These are phyloP conservation scores for Penicillium capsulatum DNA, from an alignment of 2,329 filamentous ascomycete species.

Conservation along the genomic window DNA sequence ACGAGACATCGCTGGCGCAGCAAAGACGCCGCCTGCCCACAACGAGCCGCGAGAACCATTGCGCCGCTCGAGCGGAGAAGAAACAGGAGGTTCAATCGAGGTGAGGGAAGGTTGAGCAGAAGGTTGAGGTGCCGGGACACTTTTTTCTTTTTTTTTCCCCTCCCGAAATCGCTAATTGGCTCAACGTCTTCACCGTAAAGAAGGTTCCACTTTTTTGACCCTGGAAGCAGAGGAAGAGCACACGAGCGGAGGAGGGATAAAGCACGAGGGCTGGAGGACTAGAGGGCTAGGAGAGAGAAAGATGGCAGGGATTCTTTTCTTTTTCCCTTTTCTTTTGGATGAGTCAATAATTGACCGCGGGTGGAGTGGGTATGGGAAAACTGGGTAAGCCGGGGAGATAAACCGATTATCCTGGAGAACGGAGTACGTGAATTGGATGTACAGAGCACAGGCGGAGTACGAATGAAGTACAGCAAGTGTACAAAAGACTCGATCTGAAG, in stretches of 20 bases:
- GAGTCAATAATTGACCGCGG: constrained; percentile 24
- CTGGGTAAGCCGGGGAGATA: constrained; percentile 1
- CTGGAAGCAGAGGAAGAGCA: constrained; percentile 6
- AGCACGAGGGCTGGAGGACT: constrained; percentile 3
- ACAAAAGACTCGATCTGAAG: too few species aligned
- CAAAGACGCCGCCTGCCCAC: constrained; percentile 41
- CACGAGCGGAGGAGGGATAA: constrained; percentile 3
- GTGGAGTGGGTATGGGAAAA: neutral
- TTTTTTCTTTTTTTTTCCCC: constrained; percentile 26
- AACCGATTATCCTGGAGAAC: too few species aligned
- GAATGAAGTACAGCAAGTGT: too few species aligned
- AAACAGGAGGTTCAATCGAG: constrained; percentile 20
- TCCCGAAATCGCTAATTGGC: constrained; percentile 21
- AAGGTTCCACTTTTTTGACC: constrained; percentile 19
- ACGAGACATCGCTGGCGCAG: constrained; percentile 42
- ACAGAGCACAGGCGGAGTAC: too few species aligned
- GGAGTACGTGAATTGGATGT: too few species aligned
- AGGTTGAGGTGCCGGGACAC: constrained; percentile 15
- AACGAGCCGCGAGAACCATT: constrained; percentile 46
- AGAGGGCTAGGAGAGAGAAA: neutral
- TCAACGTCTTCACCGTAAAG: constrained; percentile 20
- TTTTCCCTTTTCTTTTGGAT: constrained; percentile 13
- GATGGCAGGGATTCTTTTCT: neutral
- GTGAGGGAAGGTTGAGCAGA: constrained; percentile 15
- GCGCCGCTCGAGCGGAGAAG: constrained; percentile 30